phyloP scores from a whole-genome alignment of 2,329 filamentous ascomycete genomes.

The Fonsecaea nubica region DNA sequence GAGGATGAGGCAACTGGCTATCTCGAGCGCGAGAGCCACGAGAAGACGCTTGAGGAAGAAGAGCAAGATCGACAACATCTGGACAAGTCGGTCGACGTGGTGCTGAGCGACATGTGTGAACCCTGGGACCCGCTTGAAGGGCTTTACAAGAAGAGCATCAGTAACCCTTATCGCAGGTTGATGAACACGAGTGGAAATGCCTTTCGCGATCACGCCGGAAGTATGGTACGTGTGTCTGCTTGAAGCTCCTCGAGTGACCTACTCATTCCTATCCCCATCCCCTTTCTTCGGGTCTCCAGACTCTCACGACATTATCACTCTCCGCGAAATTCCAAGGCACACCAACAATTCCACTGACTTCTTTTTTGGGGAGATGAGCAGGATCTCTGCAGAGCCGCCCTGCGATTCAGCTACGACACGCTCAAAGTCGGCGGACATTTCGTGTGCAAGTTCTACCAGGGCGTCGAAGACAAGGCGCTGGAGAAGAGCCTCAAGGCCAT shows the following conservation, averaged over 20 bases:
- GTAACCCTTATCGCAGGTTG: slow-evolving; percentile 96
- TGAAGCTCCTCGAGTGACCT: too few relatives aligned
- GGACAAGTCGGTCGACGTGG: slow-evolving; percentile 79
- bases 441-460: slow-evolving; percentile 97
- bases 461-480: slow-evolving; percentile 79
- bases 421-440: slow-evolving; percentile 85
- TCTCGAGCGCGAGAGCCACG: slow-evolving; percentile 33
- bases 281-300: too few relatives aligned
- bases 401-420: slow-evolving; percentile 84
- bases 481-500: slow-evolving; percentile 76
- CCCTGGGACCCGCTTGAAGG: slow-evolving; percentile 85
- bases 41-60: slow-evolving; percentile 45
- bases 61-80: slow-evolving; percentile 44
- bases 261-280: too few relatives aligned
- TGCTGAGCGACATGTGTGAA: slow-evolving; percentile 98
- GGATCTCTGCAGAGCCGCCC: slow-evolving; percentile 87
- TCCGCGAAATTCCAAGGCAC: not conserved
- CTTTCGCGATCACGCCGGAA: slow-evolving; percentile 88
- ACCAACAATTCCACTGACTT: not conserved
- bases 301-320: not conserved
- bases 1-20: slow-evolving; percentile 39
- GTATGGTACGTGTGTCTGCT: slow-evolving; percentile 73
- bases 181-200: slow-evolving; percentile 95
- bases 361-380: slow-evolving; percentile 48
- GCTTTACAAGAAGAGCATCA: slow-evolving; percentile 86